Evolutionary conservation across 306 rosid genomes (phyloP).

Genomic region (Bauhinia variegata): DNA sequence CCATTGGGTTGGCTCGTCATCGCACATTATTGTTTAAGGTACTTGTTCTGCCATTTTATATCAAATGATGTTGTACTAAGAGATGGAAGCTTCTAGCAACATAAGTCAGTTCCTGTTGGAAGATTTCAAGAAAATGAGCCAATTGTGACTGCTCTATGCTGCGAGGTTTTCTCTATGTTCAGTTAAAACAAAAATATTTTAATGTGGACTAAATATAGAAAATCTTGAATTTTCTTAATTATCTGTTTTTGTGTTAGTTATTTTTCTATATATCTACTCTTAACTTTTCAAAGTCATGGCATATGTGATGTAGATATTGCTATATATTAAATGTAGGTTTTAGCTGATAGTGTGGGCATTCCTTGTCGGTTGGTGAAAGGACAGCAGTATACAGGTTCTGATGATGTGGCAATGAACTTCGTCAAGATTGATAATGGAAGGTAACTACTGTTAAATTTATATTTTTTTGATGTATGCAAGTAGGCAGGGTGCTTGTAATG

Average conservation of each 20-base stretch:
- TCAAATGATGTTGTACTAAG: neutral
- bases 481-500: conserved; percentile 25
- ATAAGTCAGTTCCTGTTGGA: conserved; percentile 12
- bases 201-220: conserved; percentile 15
- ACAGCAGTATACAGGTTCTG: conserved; percentile 78
- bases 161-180: conserved; percentile 6
- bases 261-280: neutral
- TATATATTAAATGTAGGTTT: conserved; percentile 54
- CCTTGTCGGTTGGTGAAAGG: conserved; percentile 96
- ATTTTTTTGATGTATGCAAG: conserved; percentile 28
- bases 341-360: conserved; percentile 86
- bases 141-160: conserved; percentile 17
- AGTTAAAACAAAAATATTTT: conserved; percentile 1
- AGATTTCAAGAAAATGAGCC: conserved; percentile 21
- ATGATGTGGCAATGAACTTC: conserved; percentile 83
- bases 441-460: conserved; percentile 49
- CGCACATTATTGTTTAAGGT: conserved; percentile 99
- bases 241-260: conserved; percentile 3
- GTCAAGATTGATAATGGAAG: conserved; percentile 88
- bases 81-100: neutral
- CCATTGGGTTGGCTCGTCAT: conserved; percentile 93
- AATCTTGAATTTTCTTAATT: no score
- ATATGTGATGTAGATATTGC: conserved; percentile 11
- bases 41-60: conserved; percentile 23
- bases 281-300: neutral